Base-by-base conservation (phyloP, 768 basidiomycete genomes). In the Phanerochaete sordida region DNA sequence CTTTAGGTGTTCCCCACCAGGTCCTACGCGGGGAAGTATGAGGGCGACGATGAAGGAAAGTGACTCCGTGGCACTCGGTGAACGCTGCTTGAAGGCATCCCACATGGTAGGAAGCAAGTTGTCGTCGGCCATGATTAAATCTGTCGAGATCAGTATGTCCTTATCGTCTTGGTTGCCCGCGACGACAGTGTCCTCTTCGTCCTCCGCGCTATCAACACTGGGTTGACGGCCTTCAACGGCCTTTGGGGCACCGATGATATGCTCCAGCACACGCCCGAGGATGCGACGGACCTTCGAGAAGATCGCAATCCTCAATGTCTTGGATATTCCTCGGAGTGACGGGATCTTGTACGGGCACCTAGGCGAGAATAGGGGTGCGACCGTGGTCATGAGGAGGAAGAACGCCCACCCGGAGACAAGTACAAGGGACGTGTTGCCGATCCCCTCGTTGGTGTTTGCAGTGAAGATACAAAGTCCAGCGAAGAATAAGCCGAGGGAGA, bases 401-500 rank as follows among this genome's bases (percentile, higher is more conserved):
- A 54, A 54, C 30, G 30, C 52, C 52, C 52, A 54, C 15, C 16
- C 52, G n/a, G 30, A 33, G 7, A 54, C 52, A 19, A 54, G 52
- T 6, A 30, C 11, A 4, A 54, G 15, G 37, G 9, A 28, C 6
- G 52, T 54, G 27, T 4, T 11, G 16, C 33, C 30, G 9, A 54
- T 33, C 11, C 49, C 6, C n/a, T 12, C 16, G 19, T 55, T 31
- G 19, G 37, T 24, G 4, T 19, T 21, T 9, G 39, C n/a, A 31
- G 53, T 55, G 23, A 55, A 55, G 53, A 55, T 21, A 16, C 53
- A 55, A 16, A 55, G 53, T 8, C 53, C 53, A 16, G 19, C 33
- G 53, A 55, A 55, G 31, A 55, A 55, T 15, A 55, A 30, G 8
- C 44, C 51, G 23, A 63, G 44, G 2, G 62, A 33, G 45, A 60